Evolutionary conservation across 73 alveolate species (phyloP).

Genomic region (Paramecium tetraurelia): DNA sequence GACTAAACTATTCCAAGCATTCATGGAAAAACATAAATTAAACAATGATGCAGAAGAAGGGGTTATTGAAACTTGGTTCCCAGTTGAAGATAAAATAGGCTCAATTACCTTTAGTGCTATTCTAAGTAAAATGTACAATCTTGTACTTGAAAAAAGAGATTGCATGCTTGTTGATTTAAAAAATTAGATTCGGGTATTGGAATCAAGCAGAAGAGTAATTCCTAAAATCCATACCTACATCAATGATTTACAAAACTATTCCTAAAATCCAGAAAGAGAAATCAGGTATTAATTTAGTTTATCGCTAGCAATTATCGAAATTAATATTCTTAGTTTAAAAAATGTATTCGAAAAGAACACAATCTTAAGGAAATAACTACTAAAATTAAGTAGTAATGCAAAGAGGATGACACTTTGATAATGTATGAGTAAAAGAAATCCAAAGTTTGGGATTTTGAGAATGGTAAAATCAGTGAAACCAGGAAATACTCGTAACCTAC

Average conservation of each 20-base stretch:
- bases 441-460: background rate
- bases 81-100: slow-evolving; percentile 30
- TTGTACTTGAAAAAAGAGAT: background rate
- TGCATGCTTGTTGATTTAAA: background rate
- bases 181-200: background rate
- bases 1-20: slow-evolving; percentile 12
- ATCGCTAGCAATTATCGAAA: background rate
- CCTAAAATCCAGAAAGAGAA: background rate
- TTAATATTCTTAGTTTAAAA: background rate
- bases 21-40: slow-evolving; percentile 1
- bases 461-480: background rate
- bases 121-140: background rate
- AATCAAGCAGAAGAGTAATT: background rate
- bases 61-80: slow-evolving; percentile 30
- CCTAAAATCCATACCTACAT: background rate
- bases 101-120: slow-evolving; percentile 28
- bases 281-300: background rate
- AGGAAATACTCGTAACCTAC: background rate
- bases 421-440: background rate
- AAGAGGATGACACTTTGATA: background rate
- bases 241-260: background rate
- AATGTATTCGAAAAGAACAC: background rate
- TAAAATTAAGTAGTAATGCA: background rate
- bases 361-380: background rate
- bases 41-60: background rate